These are phyloP conservation scores for Pseudocercospora cruenta DNA, from an alignment of 2,329 filamentous ascomycete genomes.

Conservation along the genomic window DNA sequence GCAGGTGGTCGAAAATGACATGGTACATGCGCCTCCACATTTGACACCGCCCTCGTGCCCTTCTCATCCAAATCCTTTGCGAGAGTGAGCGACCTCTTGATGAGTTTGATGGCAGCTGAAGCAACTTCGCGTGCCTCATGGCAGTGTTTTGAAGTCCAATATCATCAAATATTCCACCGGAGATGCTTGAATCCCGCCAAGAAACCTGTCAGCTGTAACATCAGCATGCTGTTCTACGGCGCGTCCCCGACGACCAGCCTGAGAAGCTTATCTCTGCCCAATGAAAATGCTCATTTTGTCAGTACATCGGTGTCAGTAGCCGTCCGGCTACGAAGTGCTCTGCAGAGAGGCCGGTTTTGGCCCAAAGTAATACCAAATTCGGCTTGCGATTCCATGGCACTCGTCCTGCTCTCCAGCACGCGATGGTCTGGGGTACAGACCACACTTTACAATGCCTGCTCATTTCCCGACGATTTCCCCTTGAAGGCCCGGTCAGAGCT, in stretches of 20 bases:
- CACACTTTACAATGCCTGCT: neutral
- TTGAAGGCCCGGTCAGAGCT: neutral
- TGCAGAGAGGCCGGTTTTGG: neutral
- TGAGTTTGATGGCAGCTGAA: neutral
- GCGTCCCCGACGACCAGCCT: neutral
- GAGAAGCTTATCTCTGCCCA: slow-evolving; percentile 6
- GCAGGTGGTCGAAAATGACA: neutral
- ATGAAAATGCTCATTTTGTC: neutral
- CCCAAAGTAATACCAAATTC: neutral
- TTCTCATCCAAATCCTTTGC: neutral
- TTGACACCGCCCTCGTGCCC: neutral
- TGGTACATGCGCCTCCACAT: neutral
- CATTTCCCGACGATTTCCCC: neutral
- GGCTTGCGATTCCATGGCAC: neutral
- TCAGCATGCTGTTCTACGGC: neutral
- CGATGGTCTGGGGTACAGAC: slow-evolving; percentile 1
- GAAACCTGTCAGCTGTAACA: neutral
- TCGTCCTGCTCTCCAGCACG: neutral
- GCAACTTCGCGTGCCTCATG: neutral
- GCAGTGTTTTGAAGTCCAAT: neutral
- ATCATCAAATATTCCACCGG: neutral
- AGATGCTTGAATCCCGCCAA: slow-evolving; percentile 1
- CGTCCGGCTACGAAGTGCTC: neutral
- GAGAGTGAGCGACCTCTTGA: no score
- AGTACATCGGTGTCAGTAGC: neutral